Percentiles rank a stretch among this genome's conserved stretches.
These are phyloP conservation scores for Ananas comosus DNA, from an alignment of 176 grass and related monocot genomes.

Conservation along the genomic window DNA sequence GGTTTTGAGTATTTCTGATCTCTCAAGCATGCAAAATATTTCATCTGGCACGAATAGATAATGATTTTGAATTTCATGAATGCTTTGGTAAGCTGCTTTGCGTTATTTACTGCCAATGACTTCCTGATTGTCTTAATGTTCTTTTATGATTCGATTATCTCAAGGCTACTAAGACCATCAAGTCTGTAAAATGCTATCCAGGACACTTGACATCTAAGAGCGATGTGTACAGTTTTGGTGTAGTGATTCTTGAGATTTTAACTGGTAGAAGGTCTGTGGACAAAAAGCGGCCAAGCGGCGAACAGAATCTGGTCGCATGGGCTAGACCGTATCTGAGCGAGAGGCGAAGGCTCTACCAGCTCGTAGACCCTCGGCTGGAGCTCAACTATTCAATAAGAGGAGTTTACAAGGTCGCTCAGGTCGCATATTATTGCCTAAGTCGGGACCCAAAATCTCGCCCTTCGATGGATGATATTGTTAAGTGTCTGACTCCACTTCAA, in stretches of 20 bases:
- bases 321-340: conserved; percentile 67
- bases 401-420: conserved; percentile 67
- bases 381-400: conserved; percentile 81
- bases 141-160: not conserved
- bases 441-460: conserved; percentile 62
- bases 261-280: conserved; percentile 81
- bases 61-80: not conserved
- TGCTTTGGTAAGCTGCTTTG: not conserved
- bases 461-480: conserved; percentile 67
- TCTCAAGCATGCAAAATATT: conserved; percentile 1
- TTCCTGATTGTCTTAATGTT: not conserved
- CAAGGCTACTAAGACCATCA: not conserved
- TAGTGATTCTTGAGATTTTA: conserved; percentile 81
- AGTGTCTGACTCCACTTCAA: conserved; percentile 53
- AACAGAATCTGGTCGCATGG: conserved; percentile 83
- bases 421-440: conserved; percentile 66
- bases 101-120: too few relatives aligned
- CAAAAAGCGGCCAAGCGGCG: conserved; percentile 66
- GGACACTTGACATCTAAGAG: conserved; percentile 92
- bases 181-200: conserved; percentile 26
- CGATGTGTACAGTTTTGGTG: conserved; percentile 82
- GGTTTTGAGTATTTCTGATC: conserved; percentile 4
- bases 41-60: too few relatives aligned
- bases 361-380: conserved; percentile 83
- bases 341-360: conserved; percentile 62